These are phyloP conservation scores for Neofusicoccum ribis DNA, from an alignment of 2,329 filamentous ascomycete genomes.

Conservation along the genomic window DNA sequence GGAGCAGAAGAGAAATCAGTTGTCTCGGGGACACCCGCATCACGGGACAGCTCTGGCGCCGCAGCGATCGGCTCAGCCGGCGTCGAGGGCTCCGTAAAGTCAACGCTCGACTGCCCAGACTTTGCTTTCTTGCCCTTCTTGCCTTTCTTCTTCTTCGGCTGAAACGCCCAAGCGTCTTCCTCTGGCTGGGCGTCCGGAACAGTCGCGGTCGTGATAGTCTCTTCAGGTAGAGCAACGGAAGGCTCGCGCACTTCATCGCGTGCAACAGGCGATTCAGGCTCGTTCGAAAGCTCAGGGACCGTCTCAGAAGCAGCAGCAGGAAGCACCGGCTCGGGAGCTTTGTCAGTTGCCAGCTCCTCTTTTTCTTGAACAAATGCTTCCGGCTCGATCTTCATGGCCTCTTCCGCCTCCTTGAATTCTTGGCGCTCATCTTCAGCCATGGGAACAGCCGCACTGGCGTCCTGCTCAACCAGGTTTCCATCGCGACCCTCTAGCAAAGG, in stretches of 20 bases:
- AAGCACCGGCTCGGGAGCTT: background rate
- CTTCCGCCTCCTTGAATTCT: background rate
- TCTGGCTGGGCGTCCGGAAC: background rate
- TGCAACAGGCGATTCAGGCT: background rate
- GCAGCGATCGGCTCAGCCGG: background rate
- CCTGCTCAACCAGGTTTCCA: background rate
- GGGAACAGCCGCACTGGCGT: no score
- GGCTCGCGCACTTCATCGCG: background rate
- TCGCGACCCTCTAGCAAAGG: background rate
- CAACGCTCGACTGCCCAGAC: background rate
- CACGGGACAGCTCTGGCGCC: background rate
- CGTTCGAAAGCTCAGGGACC: background rate
- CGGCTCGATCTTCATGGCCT: background rate
- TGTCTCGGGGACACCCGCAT: background rate
- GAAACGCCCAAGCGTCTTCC: background rate
- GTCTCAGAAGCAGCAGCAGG: background rate
- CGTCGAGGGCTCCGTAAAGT: background rate
- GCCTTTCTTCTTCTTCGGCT: slow-evolving; percentile 16
- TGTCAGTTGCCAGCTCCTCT: background rate
- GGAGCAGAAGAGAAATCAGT: background rate
- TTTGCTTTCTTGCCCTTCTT: slow-evolving; percentile 14
- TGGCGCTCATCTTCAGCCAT: background rate
- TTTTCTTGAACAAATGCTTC: background rate
- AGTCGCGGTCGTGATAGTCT: background rate
- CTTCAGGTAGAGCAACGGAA: background rate